Evolutionary conservation across 352 stramenopile genomes (phyloP), one percentile per base, ranked within the genome.

Genomic region (Thraustochytrium sp.): DNA sequence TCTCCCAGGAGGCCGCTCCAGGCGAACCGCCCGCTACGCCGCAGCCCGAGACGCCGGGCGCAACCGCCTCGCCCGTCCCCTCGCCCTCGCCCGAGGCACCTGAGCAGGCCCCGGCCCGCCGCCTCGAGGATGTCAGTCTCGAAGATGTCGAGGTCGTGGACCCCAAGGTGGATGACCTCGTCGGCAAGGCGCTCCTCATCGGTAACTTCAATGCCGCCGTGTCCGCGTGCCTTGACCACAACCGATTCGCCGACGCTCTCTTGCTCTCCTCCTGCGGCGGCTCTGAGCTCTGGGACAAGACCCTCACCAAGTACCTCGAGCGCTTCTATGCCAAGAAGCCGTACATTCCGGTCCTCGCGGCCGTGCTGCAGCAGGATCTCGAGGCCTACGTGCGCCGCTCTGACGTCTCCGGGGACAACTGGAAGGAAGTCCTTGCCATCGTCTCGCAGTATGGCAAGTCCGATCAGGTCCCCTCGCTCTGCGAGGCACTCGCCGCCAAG

Each of bases 171-270:
- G 74, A 74, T 31, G 74, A 73, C 21, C 16, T 51, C 46, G 26
- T 82, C 55, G 23, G 21, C 51, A 73, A 82, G 85, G 93, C 96
- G 1, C 88, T 99, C 29, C 87, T 99, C 8, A 95, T 98, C 4
- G 97, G 97, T 48, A 98, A 99, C 88, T 99, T 99, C 85, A 94
- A 97, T 84, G 93, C 97, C 4, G 97, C 97, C 0, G 96, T 99
- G 13, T 96, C 99, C 87, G 96, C 91, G 86, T 99, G 96, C 76
- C 92, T 99, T 77, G 89, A 91, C 48, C 96, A 97, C 84, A 95
- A 96, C 49, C 95, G 98, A 85, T 92, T 98, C 82, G 94, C 95
- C 0, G 96, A 99, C 87, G 96, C 96, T 1, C 87, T 99, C 51
- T 73, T 99, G 26, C 86, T 99, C 48, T 90, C 92, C 37, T 94